These are phyloP conservation scores for Lentinus polychrous DNA, from an alignment of 1,284 basidiomycete species.

Conservation along the genomic window DNA sequence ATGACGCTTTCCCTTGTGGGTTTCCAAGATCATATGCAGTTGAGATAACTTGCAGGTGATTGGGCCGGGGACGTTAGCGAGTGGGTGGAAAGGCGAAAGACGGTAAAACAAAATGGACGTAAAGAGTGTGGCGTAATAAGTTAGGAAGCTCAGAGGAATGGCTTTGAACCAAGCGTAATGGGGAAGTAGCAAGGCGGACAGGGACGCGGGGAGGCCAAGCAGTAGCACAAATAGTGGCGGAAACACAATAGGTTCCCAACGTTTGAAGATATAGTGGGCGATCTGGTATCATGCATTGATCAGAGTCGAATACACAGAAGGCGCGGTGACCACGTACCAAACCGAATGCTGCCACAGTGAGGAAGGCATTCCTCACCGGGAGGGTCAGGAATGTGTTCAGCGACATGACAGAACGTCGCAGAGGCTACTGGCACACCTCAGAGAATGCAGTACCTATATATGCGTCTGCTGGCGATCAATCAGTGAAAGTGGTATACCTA, in stretches of 20 bases:
- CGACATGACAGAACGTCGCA: neutral
- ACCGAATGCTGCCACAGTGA: neutral
- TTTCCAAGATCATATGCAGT: slow-evolving; percentile 17
- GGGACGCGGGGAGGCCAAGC: neutral
- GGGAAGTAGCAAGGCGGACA: neutral
- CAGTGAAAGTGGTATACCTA: no score
- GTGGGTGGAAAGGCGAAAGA: slow-evolving; percentile 25
- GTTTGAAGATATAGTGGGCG: neutral
- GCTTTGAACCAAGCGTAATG: neutral
- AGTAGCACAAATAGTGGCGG: neutral
- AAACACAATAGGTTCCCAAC: neutral
- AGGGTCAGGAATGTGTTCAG: neutral
- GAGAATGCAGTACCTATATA: no score
- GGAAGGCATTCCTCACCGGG: neutral
- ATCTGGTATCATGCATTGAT: neutral
- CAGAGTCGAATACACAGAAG: neutral
- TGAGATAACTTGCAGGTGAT: slow-evolving; percentile 18
- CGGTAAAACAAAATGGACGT: slow-evolving; percentile 21
- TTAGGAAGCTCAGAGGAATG: neutral
- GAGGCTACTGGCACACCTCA: no score
- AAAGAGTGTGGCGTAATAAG: slow-evolving; percentile 12
- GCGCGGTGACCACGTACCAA: neutral
- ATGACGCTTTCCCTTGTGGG: slow-evolving; percentile 19
- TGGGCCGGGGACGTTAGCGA: slow-evolving; percentile 25
- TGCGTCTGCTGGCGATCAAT: no score